Evolutionary conservation across 352 stramenopile genomes (phyloP), one percentile per base, ranked within the genome.

Genomic region (Detonula confervacea): DNA sequence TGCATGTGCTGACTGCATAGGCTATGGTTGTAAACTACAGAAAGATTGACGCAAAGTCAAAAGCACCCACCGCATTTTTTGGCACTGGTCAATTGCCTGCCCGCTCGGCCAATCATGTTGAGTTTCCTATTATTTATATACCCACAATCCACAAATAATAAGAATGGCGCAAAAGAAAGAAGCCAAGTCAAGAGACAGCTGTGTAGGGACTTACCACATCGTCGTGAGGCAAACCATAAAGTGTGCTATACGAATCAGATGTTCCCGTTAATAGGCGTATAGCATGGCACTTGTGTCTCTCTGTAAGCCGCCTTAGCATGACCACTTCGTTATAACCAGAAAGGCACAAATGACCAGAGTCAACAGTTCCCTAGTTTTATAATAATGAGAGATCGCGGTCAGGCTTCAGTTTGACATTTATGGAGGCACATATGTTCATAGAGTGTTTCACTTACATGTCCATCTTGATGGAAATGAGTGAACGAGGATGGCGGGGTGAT

Each of bases 391-490:
- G 20, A 24, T 16, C 11, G 20, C 16, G 39, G 12, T 6, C 18
- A 18, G 25, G 30, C 14, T 52, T 3, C 30, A n/a, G 7, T n/a
- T 42, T 25, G n/a, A 30, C 33, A 51, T 16, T 37, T 20, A 67
- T 20, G 18, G 18, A 16, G 9, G 22, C 20, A 66, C 35, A 29
- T 60, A 3, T 51, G 33, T 62, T 20, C 5, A 42, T 39, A 55
- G 12, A 49, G 42, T 30, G 25, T 2, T 22, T 54, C n/a, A 73
- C 64, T 78, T 62, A 83, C 75, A 71, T 94, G 79, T 18, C 91
- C 91, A 81, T 95, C 91, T 78, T 95, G 91, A 69, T 95, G 91
- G 74, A 95, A 91, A 51, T 91, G 80, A 24, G 91, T 95, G 64
- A 91, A 94, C 22, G 76, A 86, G 11, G 73, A 74, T 39, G 87